These are phyloP conservation scores for Cryphonectria parasitica DNA, from an alignment of 2,329 filamentous ascomycete species.

Conservation along the genomic window DNA sequence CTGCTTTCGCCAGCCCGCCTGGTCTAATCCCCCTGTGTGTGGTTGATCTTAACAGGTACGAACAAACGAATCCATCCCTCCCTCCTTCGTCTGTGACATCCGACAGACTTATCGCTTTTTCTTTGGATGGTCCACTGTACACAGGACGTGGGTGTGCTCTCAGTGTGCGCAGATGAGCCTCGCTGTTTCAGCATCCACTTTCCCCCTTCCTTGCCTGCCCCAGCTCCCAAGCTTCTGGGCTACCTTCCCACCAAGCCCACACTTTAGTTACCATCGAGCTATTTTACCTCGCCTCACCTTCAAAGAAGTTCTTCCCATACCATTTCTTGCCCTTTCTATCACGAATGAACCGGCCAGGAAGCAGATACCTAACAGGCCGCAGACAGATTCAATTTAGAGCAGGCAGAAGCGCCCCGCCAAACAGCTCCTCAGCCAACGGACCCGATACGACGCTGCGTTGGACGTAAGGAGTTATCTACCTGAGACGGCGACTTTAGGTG, in stretches of 20 bases:
- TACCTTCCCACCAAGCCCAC: conserved; percentile 8
- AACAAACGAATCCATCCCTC: conserved; percentile 12
- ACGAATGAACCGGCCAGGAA: not conserved
- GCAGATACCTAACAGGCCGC: conserved; percentile 15
- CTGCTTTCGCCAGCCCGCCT: conserved; percentile 16
- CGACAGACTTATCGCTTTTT: conserved; percentile 18
- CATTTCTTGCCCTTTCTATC: not conserved
- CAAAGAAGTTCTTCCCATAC: not conserved
- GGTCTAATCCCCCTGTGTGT: not conserved
- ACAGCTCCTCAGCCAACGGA: conserved; percentile 18
- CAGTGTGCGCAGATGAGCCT: conserved; percentile 12
- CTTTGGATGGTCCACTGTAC: not conserved
- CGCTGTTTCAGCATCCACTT: conserved; percentile 25
- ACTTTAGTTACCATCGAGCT: not conserved
- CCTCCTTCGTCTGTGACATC: conserved; percentile 15
- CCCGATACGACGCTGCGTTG: conserved; percentile 9
- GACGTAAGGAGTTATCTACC: conserved; percentile 6
- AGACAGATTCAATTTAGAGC: conserved; percentile 27
- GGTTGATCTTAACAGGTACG: conserved; percentile 17
- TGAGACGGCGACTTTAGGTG: conserved; percentile 21
- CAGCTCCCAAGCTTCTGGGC: conserved; percentile 11
- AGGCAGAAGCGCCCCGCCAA: conserved; percentile 18
- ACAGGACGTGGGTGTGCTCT: conserved; percentile 16
- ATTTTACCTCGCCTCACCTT: not conserved
- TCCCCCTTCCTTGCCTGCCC: conserved; percentile 22